phyloP scores from a whole-genome alignment of 352 stramenopile genomes.

The Globisporangium middletonii region DNA sequence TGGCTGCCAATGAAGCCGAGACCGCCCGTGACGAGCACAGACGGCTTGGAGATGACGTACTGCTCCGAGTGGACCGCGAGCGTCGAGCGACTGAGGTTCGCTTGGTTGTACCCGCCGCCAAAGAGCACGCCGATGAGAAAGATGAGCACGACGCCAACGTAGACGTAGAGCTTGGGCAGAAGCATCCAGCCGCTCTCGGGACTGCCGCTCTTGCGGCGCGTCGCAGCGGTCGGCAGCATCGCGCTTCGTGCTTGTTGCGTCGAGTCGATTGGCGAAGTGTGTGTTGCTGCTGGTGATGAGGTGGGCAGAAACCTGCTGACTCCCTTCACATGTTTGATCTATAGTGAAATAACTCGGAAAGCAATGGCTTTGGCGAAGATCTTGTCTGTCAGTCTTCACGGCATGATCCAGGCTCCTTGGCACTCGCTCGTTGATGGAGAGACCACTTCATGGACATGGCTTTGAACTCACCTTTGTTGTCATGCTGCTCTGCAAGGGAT shows the following conservation, averaged over 20 bases:
- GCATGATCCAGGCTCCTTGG: too few species aligned
- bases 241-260: neutral
- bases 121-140: conserved; percentile 66
- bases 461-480: too few species aligned
- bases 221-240: conserved; percentile 24
- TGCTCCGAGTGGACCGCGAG: conserved; percentile 17
- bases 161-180: conserved; percentile 64
- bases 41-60: conserved; percentile 34
- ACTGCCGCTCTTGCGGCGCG: conserved; percentile 15
- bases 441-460: too few species aligned
- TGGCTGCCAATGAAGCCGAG: conserved; percentile 85
- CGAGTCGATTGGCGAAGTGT: too few species aligned
- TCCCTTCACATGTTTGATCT: too few species aligned
- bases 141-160: conserved; percentile 52
- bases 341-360: too few species aligned
- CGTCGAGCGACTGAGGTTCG: conserved; percentile 19
- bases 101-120: conserved; percentile 54
- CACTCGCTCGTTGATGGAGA: too few species aligned
- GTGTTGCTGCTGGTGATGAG: too few species aligned
- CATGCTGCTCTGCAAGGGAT: too few species aligned
- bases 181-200: conserved; percentile 67
- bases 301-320: too few species aligned
- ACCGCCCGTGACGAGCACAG: conserved; percentile 73
- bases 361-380: too few species aligned
- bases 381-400: too few species aligned